These are phyloP conservation scores for Arabidopsis lyrata DNA, from an alignment of 441 rosid species.

Conservation along the genomic window DNA sequence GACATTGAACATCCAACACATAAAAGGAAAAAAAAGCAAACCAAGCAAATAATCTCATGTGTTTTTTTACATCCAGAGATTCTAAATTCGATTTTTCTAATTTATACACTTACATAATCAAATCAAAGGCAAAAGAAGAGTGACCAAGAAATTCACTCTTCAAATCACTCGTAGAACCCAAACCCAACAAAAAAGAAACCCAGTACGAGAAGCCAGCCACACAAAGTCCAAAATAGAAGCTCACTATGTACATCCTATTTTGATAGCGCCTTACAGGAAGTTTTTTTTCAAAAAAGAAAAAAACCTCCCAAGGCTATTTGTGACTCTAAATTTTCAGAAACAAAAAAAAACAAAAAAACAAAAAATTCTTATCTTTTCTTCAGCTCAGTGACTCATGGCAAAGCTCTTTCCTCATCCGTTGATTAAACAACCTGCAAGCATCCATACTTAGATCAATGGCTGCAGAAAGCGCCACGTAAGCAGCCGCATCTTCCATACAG, in stretches of 20 bases:
- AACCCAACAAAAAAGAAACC: background rate
- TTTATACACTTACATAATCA: slow-evolving; percentile 42
- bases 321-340: slow-evolving; percentile 11
- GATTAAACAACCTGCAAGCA: slow-evolving; percentile 90
- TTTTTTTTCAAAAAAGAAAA: slow-evolving; percentile 10
- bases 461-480: slow-evolving; percentile 86
- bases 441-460: slow-evolving; percentile 92
- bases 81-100: slow-evolving; percentile 11
- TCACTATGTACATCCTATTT: slow-evolving; percentile 40
- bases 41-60: slow-evolving; percentile 21
- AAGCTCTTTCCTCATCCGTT: slow-evolving; percentile 85
- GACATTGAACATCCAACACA: slow-evolving; percentile 10
- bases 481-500: slow-evolving; percentile 92
- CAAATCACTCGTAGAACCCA: slow-evolving; percentile 30
- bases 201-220: slow-evolving; percentile 31
- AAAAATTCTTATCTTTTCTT: slow-evolving; percentile 7
- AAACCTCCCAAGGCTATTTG: slow-evolving; percentile 23
- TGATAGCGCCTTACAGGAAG: slow-evolving; percentile 26
- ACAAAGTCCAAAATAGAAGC: slow-evolving; percentile 28
- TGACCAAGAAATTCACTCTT: slow-evolving; percentile 39
- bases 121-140: slow-evolving; percentile 34
- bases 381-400: slow-evolving; percentile 58
- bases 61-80: slow-evolving; percentile 6
- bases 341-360: background rate
- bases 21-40: background rate